Percentiles rank a stretch among this genome's conserved stretches.
These are phyloP conservation scores for Bassia scoparia DNA, from an alignment of 148 eudicot species.

Conservation along the genomic window DNA sequence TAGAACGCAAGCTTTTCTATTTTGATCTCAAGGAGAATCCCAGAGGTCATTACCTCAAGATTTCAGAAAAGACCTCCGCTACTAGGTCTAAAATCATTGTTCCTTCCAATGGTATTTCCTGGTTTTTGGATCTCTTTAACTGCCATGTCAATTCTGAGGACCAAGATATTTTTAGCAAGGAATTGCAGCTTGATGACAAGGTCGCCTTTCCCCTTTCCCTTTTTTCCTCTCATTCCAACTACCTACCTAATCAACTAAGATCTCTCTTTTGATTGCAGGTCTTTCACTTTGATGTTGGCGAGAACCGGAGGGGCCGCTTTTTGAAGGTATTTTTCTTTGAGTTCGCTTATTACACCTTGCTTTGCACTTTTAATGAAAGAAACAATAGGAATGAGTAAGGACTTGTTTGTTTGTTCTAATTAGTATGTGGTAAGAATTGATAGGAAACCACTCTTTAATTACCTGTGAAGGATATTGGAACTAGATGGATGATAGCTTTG, in stretches of 20 bases:
- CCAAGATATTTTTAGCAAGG: slow-evolving; percentile 79
- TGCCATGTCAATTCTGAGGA: slow-evolving; percentile 74
- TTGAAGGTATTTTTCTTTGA: too few relatives aligned
- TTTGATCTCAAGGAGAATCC: slow-evolving; percentile 98
- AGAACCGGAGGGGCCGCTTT: slow-evolving; percentile 91
- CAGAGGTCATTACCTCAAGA: slow-evolving; percentile 82
- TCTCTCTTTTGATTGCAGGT: slow-evolving; percentile 44
- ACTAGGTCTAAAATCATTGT: slow-evolving; percentile 89
- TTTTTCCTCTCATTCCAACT: too few relatives aligned
- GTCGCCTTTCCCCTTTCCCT: slow-evolving; percentile 27
- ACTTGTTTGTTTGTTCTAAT: too few relatives aligned
- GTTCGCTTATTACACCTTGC: too few relatives aligned
- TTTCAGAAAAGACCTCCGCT: slow-evolving; percentile 95
- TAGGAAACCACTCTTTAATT: too few relatives aligned
- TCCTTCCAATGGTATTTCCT: slow-evolving; percentile 77
- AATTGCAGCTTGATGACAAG: slow-evolving; percentile 87
- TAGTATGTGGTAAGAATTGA: too few relatives aligned
- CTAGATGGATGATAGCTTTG: too few relatives aligned
- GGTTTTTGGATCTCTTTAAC: slow-evolving; percentile 90
- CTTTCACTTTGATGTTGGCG: slow-evolving; percentile 91
- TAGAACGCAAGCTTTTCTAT: slow-evolving; percentile 94
- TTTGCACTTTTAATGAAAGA: too few relatives aligned
- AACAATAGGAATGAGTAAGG: too few relatives aligned
- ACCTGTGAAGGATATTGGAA: too few relatives aligned
- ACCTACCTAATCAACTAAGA: too few relatives aligned